Evolutionary conservation across 1,139 yeast species (phyloP), one percentile per base, ranked within the genome.

Genomic region (Blastobotrys indianensis): DNA sequence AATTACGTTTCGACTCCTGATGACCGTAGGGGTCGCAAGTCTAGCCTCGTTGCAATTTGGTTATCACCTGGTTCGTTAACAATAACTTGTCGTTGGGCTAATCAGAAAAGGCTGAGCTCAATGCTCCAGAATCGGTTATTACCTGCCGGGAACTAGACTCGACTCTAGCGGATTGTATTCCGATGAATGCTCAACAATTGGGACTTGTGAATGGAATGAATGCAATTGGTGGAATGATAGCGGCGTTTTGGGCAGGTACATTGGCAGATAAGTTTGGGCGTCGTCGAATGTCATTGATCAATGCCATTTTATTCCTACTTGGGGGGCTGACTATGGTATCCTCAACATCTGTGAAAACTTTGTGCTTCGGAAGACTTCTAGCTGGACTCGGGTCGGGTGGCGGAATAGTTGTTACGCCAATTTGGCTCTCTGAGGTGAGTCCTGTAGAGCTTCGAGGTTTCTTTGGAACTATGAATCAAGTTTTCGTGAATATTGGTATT

Each of bases 371-470:
- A 0, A 71, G 98, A 49, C 74, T 87, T 47, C 58, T 85, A 4
- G 77, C 85, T 32, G 98, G 98, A 0, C 48, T 87, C 4, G 95
- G 85, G 2, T 94, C 96, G 7, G 98, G 98, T 3, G 72, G 82
- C 8, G 83, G 92, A 1, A 75, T 92, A 51, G 97, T 92, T 3
- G 79, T 85, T 11, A 83, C 90, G 0, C 94, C 97, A 0, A 66
- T 92, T 49, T 80, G 80, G 55, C 78, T 90, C 54, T 82, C 81
- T 59, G 96, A 88, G 63, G 75, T 88, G 16, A 72, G 94, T 9
- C 97, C 97, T 0, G 62, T 72, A 1, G 67, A 70, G 10, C 66
- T 76, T 50, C 77, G 85, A 45, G 97, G 97, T 1, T 68, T 82
- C 29, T 71, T 90, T 51, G 97, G 98, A 0, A 76, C 94, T 17